Evolutionary conservation across 179 eudicot species (phyloP).

Genomic region (Spinacia oleracea): DNA sequence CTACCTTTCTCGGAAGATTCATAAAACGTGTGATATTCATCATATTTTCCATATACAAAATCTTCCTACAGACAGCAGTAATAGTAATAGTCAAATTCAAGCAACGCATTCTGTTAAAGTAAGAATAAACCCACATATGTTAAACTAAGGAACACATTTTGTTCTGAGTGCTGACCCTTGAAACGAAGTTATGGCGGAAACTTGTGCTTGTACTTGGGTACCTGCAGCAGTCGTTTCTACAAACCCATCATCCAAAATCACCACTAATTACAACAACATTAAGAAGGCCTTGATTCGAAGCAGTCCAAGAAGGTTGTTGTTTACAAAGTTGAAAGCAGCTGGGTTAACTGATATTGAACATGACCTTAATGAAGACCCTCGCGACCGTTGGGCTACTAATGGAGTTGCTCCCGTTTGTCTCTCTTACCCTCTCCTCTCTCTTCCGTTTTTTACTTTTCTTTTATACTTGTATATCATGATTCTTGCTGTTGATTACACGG

Average conservation of each 20-base stretch:
- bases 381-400: slow-evolving; percentile 69
- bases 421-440: background rate
- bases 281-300: slow-evolving; percentile 18
- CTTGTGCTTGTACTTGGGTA: background rate
- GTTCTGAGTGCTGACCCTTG: too few species aligned
- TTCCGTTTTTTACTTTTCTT: background rate
- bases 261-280: background rate
- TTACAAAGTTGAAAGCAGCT: slow-evolving; percentile 56
- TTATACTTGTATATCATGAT: background rate
- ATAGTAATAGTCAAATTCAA: slow-evolving; percentile 8
- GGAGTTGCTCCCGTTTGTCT: slow-evolving; percentile 54
- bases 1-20: slow-evolving; percentile 74
- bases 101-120: background rate
- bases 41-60: slow-evolving; percentile 63
- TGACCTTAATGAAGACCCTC: slow-evolving; percentile 78
- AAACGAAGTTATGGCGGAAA: background rate
- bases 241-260: slow-evolving; percentile 40
- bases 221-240: slow-evolving; percentile 30
- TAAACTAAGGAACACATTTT: too few species aligned
- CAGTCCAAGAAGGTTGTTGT: slow-evolving; percentile 19
- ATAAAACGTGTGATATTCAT: slow-evolving; percentile 71
- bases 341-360: slow-evolving; percentile 77
- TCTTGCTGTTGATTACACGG: too few species aligned
- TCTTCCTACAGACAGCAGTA: slow-evolving; percentile 53
- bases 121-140: background rate